Evolutionary conservation across 2,329 filamentous ascomycete genomes (phyloP).

Genomic region (Aspergillus vadensis): DNA sequence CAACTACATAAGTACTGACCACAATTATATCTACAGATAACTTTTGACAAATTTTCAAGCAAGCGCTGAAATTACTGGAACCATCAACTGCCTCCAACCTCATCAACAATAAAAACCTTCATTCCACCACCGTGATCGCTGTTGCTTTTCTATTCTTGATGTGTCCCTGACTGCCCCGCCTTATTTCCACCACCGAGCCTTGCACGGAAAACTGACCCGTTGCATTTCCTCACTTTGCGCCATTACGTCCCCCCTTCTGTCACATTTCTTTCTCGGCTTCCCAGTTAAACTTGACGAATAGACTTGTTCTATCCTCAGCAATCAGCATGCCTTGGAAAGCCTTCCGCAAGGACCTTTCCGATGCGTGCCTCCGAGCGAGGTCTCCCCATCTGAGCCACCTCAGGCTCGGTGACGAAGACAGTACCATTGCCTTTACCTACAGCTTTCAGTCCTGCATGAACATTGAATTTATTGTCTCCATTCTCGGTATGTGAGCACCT

Average conservation of each 20-base stretch:
- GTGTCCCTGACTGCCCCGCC: no score
- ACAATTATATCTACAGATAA: no score
- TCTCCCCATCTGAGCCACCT: conserved; percentile 58
- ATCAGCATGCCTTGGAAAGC: conserved; percentile 64
- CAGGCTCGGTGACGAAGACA: conserved; percentile 67
- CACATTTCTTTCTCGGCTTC: not conserved
- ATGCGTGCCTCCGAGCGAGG: conserved; percentile 38
- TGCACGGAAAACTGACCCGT: no score
- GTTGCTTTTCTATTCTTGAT: no score
- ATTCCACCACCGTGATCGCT: no score
- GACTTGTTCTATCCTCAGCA: not conserved
- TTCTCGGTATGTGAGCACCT: conserved; percentile 40
- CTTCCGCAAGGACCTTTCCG: conserved; percentile 62
- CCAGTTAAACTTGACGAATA: not conserved
- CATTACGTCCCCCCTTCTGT: not conserved
- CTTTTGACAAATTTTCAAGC: no score
- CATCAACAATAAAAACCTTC: no score
- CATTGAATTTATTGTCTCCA: conserved; percentile 42
- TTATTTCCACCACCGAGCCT: no score
- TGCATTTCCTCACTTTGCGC: no score
- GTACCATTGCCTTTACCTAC: conserved; percentile 67
- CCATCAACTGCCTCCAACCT: no score
- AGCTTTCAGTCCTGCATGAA: conserved; percentile 28
- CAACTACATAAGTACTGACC: no score
- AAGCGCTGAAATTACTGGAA: no score